Conservation (phyloP, 2,329 filamentous ascomycete species). For the Didymellaceae sp. region DNA sequence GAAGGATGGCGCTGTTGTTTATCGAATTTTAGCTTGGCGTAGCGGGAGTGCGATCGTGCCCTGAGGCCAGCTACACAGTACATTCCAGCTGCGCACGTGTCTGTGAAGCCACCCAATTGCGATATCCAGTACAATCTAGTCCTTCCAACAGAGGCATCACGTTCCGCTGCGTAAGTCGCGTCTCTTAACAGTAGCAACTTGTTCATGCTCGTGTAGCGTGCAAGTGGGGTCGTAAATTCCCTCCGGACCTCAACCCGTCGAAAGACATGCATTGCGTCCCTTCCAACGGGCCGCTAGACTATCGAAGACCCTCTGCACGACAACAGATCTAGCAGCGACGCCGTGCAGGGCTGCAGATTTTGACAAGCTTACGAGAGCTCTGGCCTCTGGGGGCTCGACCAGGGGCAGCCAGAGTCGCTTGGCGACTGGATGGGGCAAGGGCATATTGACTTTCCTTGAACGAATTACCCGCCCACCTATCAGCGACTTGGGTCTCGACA, state of each 20-base stretch:
- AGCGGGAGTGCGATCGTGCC: conserved; percentile 5
- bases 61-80: conserved; percentile 1
- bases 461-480: conserved; percentile 17
- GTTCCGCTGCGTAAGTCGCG: not conserved
- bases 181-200: not conserved
- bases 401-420: conserved; percentile 5
- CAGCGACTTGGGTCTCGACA: conserved; percentile 22
- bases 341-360: conserved; percentile 21
- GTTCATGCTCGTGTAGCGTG: conserved; percentile 11
- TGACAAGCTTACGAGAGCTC: conserved; percentile 14
- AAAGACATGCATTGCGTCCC: conserved; percentile 12
- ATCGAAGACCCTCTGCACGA: conserved; percentile 17
- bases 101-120: conserved; percentile 1
- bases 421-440: conserved; percentile 13
- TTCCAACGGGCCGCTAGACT: conserved; percentile 19
- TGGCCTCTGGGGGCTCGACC: conserved; percentile 10
- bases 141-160: not conserved
- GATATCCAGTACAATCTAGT: conserved; percentile 1
- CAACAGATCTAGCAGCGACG: conserved; percentile 13
- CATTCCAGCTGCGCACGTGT: conserved; percentile 15
- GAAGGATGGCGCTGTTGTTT: conserved; percentile 16
- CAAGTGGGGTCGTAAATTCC: not conserved
- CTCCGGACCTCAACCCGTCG: conserved; percentile 5
- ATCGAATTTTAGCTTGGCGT: conserved; percentile 19
- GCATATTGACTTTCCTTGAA: conserved; percentile 16